Evolutionary conservation across 2,329 filamentous ascomycete species (phyloP).

Genomic region (Epicoccum sorghinum): DNA sequence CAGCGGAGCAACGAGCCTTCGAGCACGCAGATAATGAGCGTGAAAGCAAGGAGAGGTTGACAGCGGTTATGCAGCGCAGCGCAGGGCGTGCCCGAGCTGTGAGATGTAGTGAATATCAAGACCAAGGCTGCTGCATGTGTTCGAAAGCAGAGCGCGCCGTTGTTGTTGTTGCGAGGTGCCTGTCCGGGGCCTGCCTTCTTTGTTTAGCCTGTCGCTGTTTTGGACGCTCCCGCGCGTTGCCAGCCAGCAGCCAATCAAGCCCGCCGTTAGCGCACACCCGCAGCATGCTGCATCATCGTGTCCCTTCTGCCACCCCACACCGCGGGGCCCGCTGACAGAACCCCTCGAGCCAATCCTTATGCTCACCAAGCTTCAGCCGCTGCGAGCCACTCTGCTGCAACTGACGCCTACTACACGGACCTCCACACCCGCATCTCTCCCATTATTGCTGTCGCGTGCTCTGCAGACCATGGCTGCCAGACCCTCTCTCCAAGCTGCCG

Average conservation of each 20-base stretch:
- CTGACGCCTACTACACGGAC: conserved; percentile 14
- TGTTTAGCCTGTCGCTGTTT: conserved; percentile 39
- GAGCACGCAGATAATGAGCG: conserved; percentile 8
- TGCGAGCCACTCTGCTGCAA: conserved; percentile 24
- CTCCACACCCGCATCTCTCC: conserved; percentile 14
- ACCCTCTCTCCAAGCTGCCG: conserved; percentile 58
- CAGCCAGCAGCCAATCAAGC: conserved; percentile 26
- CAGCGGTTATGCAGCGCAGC: neutral
- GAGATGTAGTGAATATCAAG: conserved; percentile 1
- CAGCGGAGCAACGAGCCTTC: conserved; percentile 6
- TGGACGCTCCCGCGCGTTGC: conserved; percentile 29
- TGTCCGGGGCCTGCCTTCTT: conserved; percentile 20
- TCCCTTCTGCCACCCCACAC: conserved; percentile 18
- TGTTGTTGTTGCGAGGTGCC: conserved; percentile 22
- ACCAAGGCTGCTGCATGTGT: conserved; percentile 6
- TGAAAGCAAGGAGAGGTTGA: conserved; percentile 4
- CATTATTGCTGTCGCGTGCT: conserved; percentile 21
- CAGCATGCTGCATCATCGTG: conserved; percentile 13
- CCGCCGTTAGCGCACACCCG: conserved; percentile 17
- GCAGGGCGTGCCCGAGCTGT: conserved; percentile 12
- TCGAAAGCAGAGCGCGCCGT: conserved; percentile 10
- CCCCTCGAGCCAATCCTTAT: conserved; percentile 29
- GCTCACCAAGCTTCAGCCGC: conserved; percentile 21
- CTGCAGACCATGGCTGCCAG: conserved; percentile 44
- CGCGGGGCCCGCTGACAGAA: conserved; percentile 17